These are phyloP conservation scores for Yarrowia sp. DNA, from an alignment of 805 yeast species.

Conservation along the genomic window DNA sequence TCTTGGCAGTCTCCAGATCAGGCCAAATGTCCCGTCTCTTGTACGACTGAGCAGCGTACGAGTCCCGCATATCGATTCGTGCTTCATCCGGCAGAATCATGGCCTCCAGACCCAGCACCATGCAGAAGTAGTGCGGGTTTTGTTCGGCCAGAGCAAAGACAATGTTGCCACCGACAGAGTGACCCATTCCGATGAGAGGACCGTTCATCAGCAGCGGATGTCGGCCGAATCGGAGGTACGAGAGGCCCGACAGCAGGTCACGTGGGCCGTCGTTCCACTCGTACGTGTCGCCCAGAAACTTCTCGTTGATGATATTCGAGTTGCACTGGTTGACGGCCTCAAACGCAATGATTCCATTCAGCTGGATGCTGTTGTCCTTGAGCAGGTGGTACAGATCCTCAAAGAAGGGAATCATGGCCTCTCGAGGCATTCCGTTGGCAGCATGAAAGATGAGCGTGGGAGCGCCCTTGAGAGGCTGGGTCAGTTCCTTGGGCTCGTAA, in stretches of 20 bases:
- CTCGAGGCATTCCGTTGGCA: conserved; percentile 37
- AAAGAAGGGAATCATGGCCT: conserved; percentile 17
- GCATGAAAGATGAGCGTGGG: conserved; percentile 34
- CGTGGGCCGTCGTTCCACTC: conserved; percentile 42
- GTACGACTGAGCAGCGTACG: conserved; percentile 32
- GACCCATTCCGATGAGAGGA: conserved; percentile 44
- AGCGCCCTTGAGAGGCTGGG: conserved; percentile 26
- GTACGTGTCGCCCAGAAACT: conserved; percentile 43
- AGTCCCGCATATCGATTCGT: conserved; percentile 16
- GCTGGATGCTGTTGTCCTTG: conserved; percentile 31
- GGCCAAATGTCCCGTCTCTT: conserved; percentile 42
- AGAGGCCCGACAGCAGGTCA: conserved; percentile 40
- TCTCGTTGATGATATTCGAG: conserved; percentile 42
- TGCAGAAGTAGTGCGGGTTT: conserved; percentile 41
- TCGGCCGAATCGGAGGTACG: conserved; percentile 34
- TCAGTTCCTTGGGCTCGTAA: conserved; percentile 34
- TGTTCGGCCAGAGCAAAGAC: conserved; percentile 34
- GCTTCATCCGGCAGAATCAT: conserved; percentile 40
- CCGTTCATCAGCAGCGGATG: conserved; percentile 39
- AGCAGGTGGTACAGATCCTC: conserved; percentile 20
- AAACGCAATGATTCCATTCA: conserved; percentile 36
- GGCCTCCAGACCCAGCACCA: conserved; percentile 43
- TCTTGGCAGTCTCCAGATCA: conserved; percentile 39
- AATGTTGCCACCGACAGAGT: conserved; percentile 44
- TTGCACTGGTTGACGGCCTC: conserved; percentile 43